Evolutionary conservation across 192 early-diverging fungal species (phyloP).

Genomic region (Coemansia sp.): DNA sequence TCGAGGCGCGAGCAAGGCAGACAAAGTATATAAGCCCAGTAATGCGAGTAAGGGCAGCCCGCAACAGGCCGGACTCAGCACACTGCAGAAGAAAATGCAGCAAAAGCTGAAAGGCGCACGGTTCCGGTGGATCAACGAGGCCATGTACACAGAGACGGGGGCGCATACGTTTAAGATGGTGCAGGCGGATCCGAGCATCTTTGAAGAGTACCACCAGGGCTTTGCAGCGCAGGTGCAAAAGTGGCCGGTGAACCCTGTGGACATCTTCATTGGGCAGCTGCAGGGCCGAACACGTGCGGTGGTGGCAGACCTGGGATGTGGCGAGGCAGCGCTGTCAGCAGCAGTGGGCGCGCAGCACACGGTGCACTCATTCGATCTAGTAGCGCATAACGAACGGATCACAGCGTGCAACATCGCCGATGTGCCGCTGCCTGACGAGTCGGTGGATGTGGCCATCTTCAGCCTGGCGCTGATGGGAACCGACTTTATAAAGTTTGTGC

Average conservation of each 20-base stretch:
- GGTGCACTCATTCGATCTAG: conserved; percentile 87
- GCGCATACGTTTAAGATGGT: conserved; percentile 74
- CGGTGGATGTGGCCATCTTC: conserved; percentile 85
- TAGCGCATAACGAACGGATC: conserved; percentile 73
- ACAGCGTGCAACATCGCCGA: conserved; percentile 92
- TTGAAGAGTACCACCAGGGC: conserved; percentile 93
- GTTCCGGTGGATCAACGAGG: conserved; percentile 93
- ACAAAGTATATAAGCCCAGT: not conserved
- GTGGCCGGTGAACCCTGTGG: conserved; percentile 95
- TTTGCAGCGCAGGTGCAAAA: conserved; percentile 87
- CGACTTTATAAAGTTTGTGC: conserved; percentile 88
- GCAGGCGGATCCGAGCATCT: conserved; percentile 80
- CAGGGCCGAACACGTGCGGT: conserved; percentile 23
- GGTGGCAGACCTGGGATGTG: conserved; percentile 94
- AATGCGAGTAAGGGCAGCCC: not conserved
- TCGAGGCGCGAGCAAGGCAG: not conserved
- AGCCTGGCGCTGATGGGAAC: conserved; percentile 96
- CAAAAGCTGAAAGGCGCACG: conserved; percentile 75
- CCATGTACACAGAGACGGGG: conserved; percentile 86
- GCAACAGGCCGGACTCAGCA: conserved; percentile 16
- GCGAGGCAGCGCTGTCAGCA: conserved; percentile 86
- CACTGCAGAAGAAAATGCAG: conserved; percentile 59
- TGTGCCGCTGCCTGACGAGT: conserved; percentile 67
- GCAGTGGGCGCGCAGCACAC: conserved; percentile 61
- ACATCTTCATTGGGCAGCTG: conserved; percentile 74